These are phyloP conservation scores for Henningerozyma blattae DNA, from an alignment of 805 yeast genomes.

Conservation along the genomic window DNA sequence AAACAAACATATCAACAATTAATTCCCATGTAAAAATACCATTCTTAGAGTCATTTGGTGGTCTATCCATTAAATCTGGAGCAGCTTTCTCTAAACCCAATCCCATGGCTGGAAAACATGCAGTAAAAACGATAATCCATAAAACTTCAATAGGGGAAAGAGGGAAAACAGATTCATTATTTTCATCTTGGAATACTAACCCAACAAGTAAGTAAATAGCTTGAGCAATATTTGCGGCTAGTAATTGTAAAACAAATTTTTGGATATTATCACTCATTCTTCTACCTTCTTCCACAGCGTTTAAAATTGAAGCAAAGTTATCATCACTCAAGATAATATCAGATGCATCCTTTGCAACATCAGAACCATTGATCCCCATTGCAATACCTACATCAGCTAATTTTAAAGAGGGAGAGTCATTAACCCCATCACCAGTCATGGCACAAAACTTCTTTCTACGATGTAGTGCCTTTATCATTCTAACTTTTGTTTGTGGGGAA, in stretches of 20 bases:
- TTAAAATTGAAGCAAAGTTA: constrained; percentile 84
- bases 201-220: constrained; percentile 74
- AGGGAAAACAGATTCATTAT: constrained; percentile 72
- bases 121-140: constrained; percentile 95
- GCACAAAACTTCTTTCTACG: constrained; percentile 89
- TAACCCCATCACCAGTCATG: constrained; percentile 99
- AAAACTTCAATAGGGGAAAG: constrained; percentile 94
- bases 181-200: constrained; percentile 63
- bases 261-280: constrained; percentile 94
- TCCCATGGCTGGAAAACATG: constrained; percentile 98
- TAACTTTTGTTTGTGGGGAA: constrained; percentile 85
- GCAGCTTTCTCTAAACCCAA: constrained; percentile 95
- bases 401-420: constrained; percentile 94
- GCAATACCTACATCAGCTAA: constrained; percentile 94
- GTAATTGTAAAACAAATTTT: constrained; percentile 83
- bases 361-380: constrained; percentile 90
- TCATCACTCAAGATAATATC: constrained; percentile 96
- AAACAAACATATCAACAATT: constrained; percentile 54
- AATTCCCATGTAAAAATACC: constrained; percentile 67
- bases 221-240: constrained; percentile 91
- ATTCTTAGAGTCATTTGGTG: constrained; percentile 81
- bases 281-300: constrained; percentile 94
- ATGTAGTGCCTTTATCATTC: constrained; percentile 82
- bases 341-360: constrained; percentile 96
- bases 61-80: constrained; percentile 86